Evolutionary conservation across 805 yeast species (phyloP).

Genomic region (Cyberlindnera amylophila): DNA sequence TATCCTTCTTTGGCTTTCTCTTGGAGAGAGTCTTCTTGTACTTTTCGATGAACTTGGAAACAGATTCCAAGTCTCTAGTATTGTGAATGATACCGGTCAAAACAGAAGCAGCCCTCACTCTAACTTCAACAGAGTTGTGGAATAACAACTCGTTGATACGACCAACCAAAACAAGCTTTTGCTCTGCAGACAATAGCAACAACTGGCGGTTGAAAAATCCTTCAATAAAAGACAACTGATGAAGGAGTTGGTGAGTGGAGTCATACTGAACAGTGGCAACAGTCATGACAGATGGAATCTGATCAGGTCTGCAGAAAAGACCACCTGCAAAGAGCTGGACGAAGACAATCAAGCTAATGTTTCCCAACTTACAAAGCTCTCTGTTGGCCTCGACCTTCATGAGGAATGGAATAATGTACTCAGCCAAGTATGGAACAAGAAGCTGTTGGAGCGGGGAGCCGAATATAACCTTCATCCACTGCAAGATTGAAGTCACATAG

Average conservation of each 20-base stretch:
- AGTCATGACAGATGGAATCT: constrained; percentile 40
- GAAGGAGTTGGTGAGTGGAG: constrained; percentile 58
- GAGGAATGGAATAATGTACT: constrained; percentile 64
- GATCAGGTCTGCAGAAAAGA: constrained; percentile 39
- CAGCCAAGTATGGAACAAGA: constrained; percentile 47
- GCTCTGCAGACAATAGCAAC: constrained; percentile 44
- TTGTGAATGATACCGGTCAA: constrained; percentile 76
- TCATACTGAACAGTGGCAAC: constrained; percentile 36
- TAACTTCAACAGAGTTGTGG: constrained; percentile 66
- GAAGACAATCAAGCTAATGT: constrained; percentile 48
- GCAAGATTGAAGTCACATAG: constrained; percentile 59
- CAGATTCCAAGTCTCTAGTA: constrained; percentile 36
- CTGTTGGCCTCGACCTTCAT: constrained; percentile 60
- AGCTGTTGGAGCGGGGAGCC: constrained; percentile 50
- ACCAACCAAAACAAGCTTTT: constrained; percentile 47
- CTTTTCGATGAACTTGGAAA: constrained; percentile 36
- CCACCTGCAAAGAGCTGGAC: constrained; percentile 42
- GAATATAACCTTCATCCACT: constrained; percentile 53
- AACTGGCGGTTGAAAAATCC: constrained; percentile 68
- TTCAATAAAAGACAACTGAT: constrained; percentile 67
- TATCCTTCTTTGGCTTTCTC: constrained; percentile 29
- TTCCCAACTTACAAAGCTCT: constrained; percentile 75
- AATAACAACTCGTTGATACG: constrained; percentile 51
- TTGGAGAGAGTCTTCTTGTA: constrained; percentile 27
- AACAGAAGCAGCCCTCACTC: constrained; percentile 68